Conservation (phyloP, 2,329 filamentous ascomycete genomes). For the Fusarium haematococcum region DNA sequence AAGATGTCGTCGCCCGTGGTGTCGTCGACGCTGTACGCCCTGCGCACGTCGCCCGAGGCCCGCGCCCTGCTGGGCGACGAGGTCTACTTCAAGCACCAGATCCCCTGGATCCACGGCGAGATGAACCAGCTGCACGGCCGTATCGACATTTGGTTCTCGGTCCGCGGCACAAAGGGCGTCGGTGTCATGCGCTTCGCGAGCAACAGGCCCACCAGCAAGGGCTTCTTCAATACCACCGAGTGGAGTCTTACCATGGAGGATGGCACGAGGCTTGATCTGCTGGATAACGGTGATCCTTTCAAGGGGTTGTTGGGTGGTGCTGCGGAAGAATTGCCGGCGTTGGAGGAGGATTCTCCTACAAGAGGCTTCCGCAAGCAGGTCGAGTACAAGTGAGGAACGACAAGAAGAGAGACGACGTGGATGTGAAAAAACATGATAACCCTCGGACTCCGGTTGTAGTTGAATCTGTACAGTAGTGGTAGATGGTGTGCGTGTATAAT, state of each 20-base stretch:
- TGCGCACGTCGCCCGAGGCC: slow-evolving; percentile 82
- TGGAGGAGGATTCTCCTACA: slow-evolving; percentile 52
- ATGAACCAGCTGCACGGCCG: slow-evolving; percentile 94
- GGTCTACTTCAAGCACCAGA: slow-evolving; percentile 82
- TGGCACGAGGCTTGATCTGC: slow-evolving; percentile 74
- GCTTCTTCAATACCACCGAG: slow-evolving; percentile 85
- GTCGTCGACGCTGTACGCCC: slow-evolving; percentile 89
- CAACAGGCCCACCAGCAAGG: slow-evolving; percentile 70
- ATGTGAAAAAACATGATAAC: slow-evolving; percentile 32
- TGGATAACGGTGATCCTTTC: slow-evolving; percentile 80
- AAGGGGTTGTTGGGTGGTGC: slow-evolving; percentile 57
- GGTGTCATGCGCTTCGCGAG: slow-evolving; percentile 87
- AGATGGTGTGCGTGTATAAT: slow-evolving; percentile 52
- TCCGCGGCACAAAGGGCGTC: slow-evolving; percentile 79
- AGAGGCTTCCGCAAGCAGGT: slow-evolving; percentile 66
- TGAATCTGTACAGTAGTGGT: slow-evolving; percentile 47
- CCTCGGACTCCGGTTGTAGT: slow-evolving; percentile 42
- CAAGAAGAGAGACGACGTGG: background rate
- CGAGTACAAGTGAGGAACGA: slow-evolving; percentile 43
- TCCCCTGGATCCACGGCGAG: slow-evolving; percentile 86
- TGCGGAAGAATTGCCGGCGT: slow-evolving; percentile 52
- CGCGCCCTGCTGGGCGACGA: slow-evolving; percentile 86
- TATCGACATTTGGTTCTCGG: slow-evolving; percentile 88
- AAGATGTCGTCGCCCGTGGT: slow-evolving; percentile 90
- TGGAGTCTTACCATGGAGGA: slow-evolving; percentile 84